Conservation (phyloP, 768 basidiomycete genomes). For the Tylopilus vinaceipallidus region DNA sequence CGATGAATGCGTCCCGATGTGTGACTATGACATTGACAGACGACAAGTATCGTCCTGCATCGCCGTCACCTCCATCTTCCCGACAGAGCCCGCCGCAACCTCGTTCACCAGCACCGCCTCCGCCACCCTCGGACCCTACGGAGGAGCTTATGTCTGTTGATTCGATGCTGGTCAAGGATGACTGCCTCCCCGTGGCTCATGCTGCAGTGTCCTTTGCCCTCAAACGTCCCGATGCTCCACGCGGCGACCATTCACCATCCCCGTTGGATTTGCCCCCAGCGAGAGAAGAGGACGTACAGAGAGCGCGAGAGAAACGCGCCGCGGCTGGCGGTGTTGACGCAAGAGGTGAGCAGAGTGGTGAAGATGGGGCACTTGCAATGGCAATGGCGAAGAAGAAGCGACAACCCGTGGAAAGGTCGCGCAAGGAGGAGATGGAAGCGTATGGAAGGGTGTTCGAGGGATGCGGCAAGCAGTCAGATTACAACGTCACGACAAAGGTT, state of each 20-base stretch:
- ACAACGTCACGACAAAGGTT: conserved; percentile 80
- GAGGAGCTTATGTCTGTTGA: conserved; percentile 22
- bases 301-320: conserved; percentile 27
- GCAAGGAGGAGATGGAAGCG: conserved; percentile 62
- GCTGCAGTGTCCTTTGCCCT: conserved; percentile 40
- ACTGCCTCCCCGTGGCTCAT: conserved; percentile 37
- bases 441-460: conserved; percentile 70
- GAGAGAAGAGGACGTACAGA: conserved; percentile 24
- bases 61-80: conserved; percentile 25
- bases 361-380: neutral
- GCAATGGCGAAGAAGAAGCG: conserved; percentile 34
- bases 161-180: conserved; percentile 22
- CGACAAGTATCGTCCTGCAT: conserved; percentile 20
- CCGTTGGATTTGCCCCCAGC: conserved; percentile 35
- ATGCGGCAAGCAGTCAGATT: conserved; percentile 71
- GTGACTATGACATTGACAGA: conserved; percentile 8
- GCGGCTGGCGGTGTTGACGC: conserved; percentile 6
- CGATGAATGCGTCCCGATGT: neutral
- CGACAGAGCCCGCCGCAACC: conserved; percentile 20
- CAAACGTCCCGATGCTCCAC: conserved; percentile 47
- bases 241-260: conserved; percentile 45
- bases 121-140: conserved; percentile 39
- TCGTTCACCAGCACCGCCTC: conserved; percentile 24
- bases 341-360: conserved; percentile 1
- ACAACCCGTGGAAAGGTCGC: conserved; percentile 47